Evolutionary conservation across 2,329 filamentous ascomycete species (phyloP).

Genomic region (Colletotrichum orbiculare): DNA sequence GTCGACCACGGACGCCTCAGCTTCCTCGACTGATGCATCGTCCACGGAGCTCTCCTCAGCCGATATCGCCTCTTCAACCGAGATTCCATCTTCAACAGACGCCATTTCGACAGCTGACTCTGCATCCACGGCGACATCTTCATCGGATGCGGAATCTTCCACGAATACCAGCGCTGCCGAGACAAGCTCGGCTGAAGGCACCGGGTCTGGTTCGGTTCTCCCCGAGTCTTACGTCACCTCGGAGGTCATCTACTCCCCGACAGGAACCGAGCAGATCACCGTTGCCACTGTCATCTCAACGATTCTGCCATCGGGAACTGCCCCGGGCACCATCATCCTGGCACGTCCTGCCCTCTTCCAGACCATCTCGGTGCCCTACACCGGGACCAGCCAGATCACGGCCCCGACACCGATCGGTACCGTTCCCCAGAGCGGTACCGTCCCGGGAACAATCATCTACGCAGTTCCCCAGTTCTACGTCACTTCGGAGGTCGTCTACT

Average conservation of each 20-base stretch:
- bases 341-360: slow-evolving; percentile 16
- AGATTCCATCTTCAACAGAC: background rate
- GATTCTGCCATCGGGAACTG: slow-evolving; percentile 16
- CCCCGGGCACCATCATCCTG: slow-evolving; percentile 24
- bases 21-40: background rate
- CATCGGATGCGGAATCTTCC: background rate
- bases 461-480: slow-evolving; percentile 5
- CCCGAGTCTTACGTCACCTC: slow-evolving; percentile 14
- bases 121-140: background rate
- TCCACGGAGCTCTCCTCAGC: background rate
- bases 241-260: slow-evolving; percentile 21
- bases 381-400: slow-evolving; percentile 2
- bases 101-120: background rate
- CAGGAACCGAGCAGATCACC: slow-evolving; percentile 10
- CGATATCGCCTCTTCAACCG: background rate
- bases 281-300: slow-evolving; percentile 16
- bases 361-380: slow-evolving; percentile 8
- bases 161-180: background rate
- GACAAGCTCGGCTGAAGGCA: background rate
- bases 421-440: slow-evolving; percentile 7
- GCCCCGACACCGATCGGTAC: slow-evolving; percentile 9
- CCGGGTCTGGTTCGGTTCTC: background rate
- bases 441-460: slow-evolving; percentile 12
- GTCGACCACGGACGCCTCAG: background rate
- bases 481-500: background rate